Evolutionary conservation across 1,284 basidiomycete genomes (phyloP), one percentile per base, ranked within the genome.

Genomic region (Cryptococcus depauperatus): DNA sequence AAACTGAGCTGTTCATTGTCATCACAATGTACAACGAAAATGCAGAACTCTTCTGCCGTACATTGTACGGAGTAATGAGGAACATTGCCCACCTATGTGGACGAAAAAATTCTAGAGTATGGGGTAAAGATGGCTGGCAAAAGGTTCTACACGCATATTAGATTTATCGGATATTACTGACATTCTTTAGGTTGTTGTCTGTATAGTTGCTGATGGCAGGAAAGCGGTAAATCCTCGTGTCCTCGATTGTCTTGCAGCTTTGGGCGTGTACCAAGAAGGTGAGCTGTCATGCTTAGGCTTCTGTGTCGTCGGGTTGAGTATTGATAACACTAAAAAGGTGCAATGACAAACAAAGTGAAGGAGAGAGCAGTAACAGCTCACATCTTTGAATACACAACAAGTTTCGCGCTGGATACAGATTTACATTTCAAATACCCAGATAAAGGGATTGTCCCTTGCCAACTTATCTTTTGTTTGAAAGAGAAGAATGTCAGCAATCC

Each of bases 11-110:
- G 38, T 88, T 95, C 72, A 84, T 95, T 68, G 85, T 87, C 51
- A 85, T 97, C 62, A 97, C 93, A 18, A 91, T 97, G 89, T 95
- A 85, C 68, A 93, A 92, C 56, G 95, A 97, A 73, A 84, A 97
- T 64, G 93, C 97, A 58, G 74, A 88, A 21, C 73, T 97, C 10
- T 93, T 98, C 68, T 90, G 89, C 64, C 77, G 93, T 37, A 98
- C 95, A 1, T 71, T 98, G 57, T 89, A 96, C 68, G 93, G 92
- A 4, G 88, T 98, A 11, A 97, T 97, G 91, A 76, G 73, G 51
- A 91, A 88, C 64, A 88, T 91, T 37, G 76, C 82, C 1, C 86
- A 95, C 68, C 75, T 97, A 6, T 96, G 93, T 68, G 84, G 85
- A 9, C 79, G 93, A 29, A 91, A 92, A 70, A 90, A 90, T 59